Evolutionary conservation across 2,329 filamentous ascomycete species (phyloP).

Genomic region (Phialocephala subalpina): DNA sequence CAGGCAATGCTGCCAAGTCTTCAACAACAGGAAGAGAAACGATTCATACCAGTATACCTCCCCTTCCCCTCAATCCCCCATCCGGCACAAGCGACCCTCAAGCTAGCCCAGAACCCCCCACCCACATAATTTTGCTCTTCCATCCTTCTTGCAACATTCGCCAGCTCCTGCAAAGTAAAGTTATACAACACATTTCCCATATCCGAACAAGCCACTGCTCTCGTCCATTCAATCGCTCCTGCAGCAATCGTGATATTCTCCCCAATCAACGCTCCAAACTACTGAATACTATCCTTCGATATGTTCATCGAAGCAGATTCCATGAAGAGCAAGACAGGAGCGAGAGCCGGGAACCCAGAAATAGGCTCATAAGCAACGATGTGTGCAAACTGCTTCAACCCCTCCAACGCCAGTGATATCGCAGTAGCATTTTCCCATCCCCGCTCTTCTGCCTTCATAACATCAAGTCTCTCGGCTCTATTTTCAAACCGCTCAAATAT

Average conservation of each 20-base stretch:
- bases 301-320: background rate
- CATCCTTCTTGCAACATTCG: background rate
- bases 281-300: background rate
- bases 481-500: slow-evolving; percentile 31
- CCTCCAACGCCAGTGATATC: slow-evolving; percentile 23
- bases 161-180: background rate
- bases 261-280: background rate
- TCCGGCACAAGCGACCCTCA: background rate
- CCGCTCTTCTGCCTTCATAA: slow-evolving; percentile 25
- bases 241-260: background rate
- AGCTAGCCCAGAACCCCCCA: background rate
- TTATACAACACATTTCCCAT: background rate
- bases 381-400: background rate
- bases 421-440: slow-evolving; percentile 26
- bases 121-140: background rate
- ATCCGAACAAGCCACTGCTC: background rate
- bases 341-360: background rate
- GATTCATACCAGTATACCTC: slow-evolving; percentile 30
- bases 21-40: slow-evolving; percentile 2
- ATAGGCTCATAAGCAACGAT: slow-evolving; percentile 1
- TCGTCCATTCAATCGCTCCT: background rate
- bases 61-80: background rate
- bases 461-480: slow-evolving; percentile 19
- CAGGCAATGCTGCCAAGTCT: background rate
- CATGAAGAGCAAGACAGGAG: slow-evolving; percentile 1